phyloP scores from a whole-genome alignment of 768 basidiomycete genomes.

The Lactarius hatsudake region DNA sequence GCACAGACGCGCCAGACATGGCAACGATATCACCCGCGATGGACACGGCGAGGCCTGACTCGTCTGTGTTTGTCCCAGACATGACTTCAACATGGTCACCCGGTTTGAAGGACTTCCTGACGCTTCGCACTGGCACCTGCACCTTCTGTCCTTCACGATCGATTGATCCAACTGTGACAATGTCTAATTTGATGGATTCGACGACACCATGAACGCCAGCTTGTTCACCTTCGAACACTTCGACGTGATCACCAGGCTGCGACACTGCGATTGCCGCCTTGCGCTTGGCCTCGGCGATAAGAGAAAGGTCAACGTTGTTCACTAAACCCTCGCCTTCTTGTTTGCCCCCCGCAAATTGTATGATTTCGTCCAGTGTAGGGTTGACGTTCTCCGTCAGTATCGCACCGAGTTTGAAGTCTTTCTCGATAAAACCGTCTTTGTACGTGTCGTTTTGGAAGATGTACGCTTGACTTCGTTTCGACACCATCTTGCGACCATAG shows the following conservation, averaged over 20 bases:
- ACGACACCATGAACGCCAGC: constrained; percentile 90
- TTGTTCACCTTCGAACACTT: constrained; percentile 97
- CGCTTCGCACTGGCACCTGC: constrained; percentile 82
- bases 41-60: constrained; percentile 93
- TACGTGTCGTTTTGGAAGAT: constrained; percentile 94
- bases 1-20: constrained; percentile 93
- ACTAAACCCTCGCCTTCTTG: constrained; percentile 63
- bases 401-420: constrained; percentile 83
- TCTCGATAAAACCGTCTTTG: constrained; percentile 93
- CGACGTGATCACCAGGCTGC: constrained; percentile 97
- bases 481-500: constrained; percentile 74
- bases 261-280: constrained; percentile 90
- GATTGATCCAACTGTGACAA: constrained; percentile 67
- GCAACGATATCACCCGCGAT: constrained; percentile 89
- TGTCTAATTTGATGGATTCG: constrained; percentile 82
- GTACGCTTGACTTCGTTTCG: constrained; percentile 69
- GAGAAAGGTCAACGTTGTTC: constrained; percentile 76
- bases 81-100: constrained; percentile 99
- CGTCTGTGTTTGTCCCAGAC: constrained; percentile 89
- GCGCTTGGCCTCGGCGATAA: constrained; percentile 88
- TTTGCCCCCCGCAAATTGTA: constrained; percentile 75
- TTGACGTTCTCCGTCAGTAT: constrained; percentile 85
- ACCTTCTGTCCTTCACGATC: constrained; percentile 87
- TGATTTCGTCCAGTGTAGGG: constrained; percentile 95
- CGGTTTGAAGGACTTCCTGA: constrained; percentile 91